phyloP scores from a whole-genome alignment of 148 eudicot genomes.

The Spergularia marina region DNA sequence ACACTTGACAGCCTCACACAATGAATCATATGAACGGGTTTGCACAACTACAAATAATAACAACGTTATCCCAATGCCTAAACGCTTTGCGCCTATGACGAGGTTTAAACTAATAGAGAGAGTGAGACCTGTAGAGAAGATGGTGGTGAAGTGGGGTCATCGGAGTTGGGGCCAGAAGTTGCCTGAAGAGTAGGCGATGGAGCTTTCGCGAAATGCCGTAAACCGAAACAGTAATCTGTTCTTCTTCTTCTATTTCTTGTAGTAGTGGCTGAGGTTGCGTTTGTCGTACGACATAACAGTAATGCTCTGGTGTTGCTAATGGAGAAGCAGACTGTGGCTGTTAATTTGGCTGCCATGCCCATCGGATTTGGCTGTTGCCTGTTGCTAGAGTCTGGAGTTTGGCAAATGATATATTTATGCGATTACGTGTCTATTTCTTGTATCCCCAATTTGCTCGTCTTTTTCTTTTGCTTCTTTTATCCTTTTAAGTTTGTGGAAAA shows the following conservation, averaged over 20 bases:
- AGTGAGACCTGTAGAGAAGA: conserved; percentile 17
- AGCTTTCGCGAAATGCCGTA: not conserved
- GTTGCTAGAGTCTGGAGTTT: not conserved
- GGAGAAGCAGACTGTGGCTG: conserved; percentile 4
- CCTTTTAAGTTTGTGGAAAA: not conserved
- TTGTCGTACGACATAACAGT: not conserved
- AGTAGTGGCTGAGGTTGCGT: not conserved
- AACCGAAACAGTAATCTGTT: not conserved
- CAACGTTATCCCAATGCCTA: not conserved
- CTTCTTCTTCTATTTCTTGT: not conserved
- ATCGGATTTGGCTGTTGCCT: not conserved
- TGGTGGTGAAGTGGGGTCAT: conserved; percentile 20
- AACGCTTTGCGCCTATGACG: too few species aligned
- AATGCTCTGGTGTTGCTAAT: not conserved
- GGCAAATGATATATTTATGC: not conserved
- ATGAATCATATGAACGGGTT: too few species aligned
- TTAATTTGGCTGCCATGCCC: conserved; percentile 18
- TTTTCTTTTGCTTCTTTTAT: not conserved
- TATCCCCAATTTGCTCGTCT: too few species aligned
- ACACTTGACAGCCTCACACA: not conserved
- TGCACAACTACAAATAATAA: not conserved
- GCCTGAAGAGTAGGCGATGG: conserved; percentile 15
- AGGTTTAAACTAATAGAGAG: not conserved
- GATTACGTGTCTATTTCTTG: not conserved
- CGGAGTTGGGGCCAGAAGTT: conserved; percentile 20